These are phyloP conservation scores for Datisca glomerata DNA, from an alignment of 306 rosid genomes.

Conservation along the genomic window DNA sequence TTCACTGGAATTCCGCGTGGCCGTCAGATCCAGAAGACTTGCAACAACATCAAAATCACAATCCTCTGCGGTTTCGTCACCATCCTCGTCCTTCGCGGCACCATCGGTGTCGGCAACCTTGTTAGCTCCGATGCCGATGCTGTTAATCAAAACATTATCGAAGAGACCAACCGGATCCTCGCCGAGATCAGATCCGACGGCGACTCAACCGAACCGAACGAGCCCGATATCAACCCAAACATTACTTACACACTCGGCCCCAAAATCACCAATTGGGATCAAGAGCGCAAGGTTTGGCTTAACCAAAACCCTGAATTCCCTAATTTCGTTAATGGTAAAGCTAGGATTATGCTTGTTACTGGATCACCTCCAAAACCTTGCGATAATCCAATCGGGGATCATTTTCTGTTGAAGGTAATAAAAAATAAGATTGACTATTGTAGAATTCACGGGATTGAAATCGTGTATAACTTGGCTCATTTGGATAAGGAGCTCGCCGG, in stretches of 20 bases:
- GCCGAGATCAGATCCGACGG: slow-evolving; percentile 92
- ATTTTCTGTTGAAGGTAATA: slow-evolving; percentile 64
- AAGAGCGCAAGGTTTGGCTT: slow-evolving; percentile 51
- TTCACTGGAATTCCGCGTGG: slow-evolving; percentile 44
- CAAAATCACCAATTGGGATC: slow-evolving; percentile 59
- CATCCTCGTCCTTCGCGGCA: slow-evolving; percentile 93
- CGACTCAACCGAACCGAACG: slow-evolving; percentile 61
- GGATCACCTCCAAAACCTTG: slow-evolving; percentile 97
- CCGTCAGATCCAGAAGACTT: slow-evolving; percentile 81
- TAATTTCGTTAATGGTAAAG: slow-evolving; percentile 45
- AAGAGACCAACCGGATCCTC: slow-evolving; percentile 81
- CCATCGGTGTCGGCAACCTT: slow-evolving; percentile 72
- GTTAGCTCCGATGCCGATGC: slow-evolving; percentile 58
- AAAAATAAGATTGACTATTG: slow-evolving; percentile 96
- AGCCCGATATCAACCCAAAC: slow-evolving; percentile 41
- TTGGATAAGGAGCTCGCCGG: slow-evolving; percentile 91
- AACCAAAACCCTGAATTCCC: slow-evolving; percentile 60
- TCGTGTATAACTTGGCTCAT: slow-evolving; percentile 92
- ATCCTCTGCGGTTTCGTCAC: slow-evolving; percentile 91
- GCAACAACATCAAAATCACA: slow-evolving; percentile 86
- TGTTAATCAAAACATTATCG: slow-evolving; percentile 48
- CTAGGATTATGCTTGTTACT: slow-evolving; percentile 70
- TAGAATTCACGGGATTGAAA: slow-evolving; percentile 90
- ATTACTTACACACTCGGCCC: slow-evolving; percentile 75
- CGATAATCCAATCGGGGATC: slow-evolving; percentile 93